Conservation (phyloP, 2,329 filamentous ascomycete genomes). For the Phoma sp. region DNA sequence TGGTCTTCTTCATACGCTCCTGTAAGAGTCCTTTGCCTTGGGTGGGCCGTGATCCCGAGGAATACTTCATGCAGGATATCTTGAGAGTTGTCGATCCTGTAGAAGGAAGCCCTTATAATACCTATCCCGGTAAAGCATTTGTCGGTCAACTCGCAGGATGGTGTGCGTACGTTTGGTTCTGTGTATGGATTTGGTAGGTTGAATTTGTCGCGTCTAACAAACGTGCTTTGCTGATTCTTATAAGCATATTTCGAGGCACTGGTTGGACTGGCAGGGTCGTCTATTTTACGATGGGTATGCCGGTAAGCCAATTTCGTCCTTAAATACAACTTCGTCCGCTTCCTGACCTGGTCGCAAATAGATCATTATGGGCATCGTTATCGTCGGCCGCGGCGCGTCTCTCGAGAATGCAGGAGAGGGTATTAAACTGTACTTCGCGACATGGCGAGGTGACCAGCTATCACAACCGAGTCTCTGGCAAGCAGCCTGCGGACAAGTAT, state of each 20-base stretch:
- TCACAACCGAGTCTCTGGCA: not conserved
- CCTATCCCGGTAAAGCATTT: not conserved
- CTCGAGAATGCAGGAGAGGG: constrained; percentile 14
- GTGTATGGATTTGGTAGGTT: too few relatives aligned
- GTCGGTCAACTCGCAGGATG: not conserved
- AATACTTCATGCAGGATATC: constrained; percentile 15
- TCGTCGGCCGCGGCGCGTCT: not conserved
- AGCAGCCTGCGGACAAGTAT: constrained; percentile 45
- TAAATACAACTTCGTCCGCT: too few relatives aligned
- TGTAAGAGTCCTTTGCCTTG: constrained; percentile 23
- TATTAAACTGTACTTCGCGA: constrained; percentile 20
- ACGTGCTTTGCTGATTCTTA: too few relatives aligned
- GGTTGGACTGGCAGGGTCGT: constrained; percentile 29
- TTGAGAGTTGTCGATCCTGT: constrained; percentile 18
- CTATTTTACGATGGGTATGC: constrained; percentile 33
- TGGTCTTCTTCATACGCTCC: constrained; percentile 25
- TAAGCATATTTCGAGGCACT: constrained; percentile 25
- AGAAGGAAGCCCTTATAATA: not conserved
- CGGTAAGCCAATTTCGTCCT: too few relatives aligned
- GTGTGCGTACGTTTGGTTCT: not conserved
- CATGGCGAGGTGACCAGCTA: constrained; percentile 10
- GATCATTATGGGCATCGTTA: not conserved
- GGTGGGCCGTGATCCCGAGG: constrained; percentile 12
- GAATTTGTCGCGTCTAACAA: too few relatives aligned
- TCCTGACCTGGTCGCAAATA: constrained; percentile 15